Base-by-base conservation (phyloP, 2,329 filamentous ascomycete genomes). In the Diplodia sapinea region DNA sequence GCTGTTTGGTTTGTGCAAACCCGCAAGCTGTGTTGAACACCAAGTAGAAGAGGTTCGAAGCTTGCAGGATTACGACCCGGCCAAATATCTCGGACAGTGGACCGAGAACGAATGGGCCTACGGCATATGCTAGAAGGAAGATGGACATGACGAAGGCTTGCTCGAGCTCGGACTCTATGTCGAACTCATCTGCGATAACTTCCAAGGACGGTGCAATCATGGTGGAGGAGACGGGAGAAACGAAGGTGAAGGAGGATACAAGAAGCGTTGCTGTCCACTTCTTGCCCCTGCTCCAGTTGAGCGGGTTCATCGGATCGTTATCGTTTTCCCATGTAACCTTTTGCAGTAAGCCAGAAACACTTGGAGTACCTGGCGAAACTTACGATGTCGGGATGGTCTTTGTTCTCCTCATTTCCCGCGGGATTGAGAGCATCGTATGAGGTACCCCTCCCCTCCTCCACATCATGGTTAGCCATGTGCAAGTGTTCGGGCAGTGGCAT, bases 1-100 rank as follows among this genome's bases (percentile, higher is more conserved):
- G 81, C 2, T 74, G 77, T 70, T 83, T 84, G 9, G 79, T 85
- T 66, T 81, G 77, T 1, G 85, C 83, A 6, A 87, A 81, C 0
- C 85, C 88, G 71, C 87, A 89, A 8, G 82, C 86, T 50, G 87
- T 81, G 71, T 87, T 89, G 75, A 88, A 90, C 13, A 84, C 76
- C 5, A 87, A 73, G 73, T 83, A 88, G 69, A 85, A 80, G 26
- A 87, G 69, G 71, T 87, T 88, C 2, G 84, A 78, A 8, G 82
- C 70, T 70, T 88, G 86, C 2, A 88, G 77, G 1, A 88, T 79
- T 15, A 82, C 79, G 2, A 85, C 82, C 87, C 59, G 59, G 4
- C 59, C 59, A 5, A 64, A 52, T 2, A 64, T 36, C 59, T 78
- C 72, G 87, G 86, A 3, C 82, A 86, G 0, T 84, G 86, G 0